Evolutionary conservation across 106 monocot genomes (phyloP).

Genomic region (Dactylorhiza incarnata): DNA sequence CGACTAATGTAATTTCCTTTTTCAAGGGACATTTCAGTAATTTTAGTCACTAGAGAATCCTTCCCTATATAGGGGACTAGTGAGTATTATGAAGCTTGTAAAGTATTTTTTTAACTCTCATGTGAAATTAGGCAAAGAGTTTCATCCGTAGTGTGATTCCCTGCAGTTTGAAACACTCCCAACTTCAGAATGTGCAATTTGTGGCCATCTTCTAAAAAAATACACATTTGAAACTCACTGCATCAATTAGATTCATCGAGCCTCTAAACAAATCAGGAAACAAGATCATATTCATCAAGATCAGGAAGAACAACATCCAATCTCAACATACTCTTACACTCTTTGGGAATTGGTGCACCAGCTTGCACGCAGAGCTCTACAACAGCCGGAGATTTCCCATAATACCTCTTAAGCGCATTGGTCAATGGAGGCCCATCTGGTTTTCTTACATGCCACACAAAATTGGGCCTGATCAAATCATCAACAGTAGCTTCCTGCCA

Average conservation of each 20-base stretch:
- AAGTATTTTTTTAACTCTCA: not conserved
- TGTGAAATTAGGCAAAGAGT: not conserved
- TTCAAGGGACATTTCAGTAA: no score
- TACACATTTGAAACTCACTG: not conserved
- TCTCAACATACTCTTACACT: slow-evolving; percentile 60
- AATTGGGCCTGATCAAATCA: slow-evolving; percentile 53
- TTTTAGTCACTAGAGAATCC: not conserved
- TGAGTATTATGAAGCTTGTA: not conserved
- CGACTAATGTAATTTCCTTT: no score
- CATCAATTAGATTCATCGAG: not conserved
- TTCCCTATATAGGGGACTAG: not conserved
- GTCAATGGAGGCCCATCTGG: slow-evolving; percentile 21
- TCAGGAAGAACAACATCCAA: slow-evolving; percentile 61
- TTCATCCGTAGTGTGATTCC: no score
- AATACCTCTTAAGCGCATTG: slow-evolving; percentile 74
- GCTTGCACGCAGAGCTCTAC: slow-evolving; percentile 74
- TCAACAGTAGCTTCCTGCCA: slow-evolving; percentile 76
- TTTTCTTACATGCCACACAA: slow-evolving; percentile 61
- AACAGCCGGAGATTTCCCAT: slow-evolving; percentile 68
- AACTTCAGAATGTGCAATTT: not conserved
- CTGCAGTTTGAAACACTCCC: no score
- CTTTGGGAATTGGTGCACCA: slow-evolving; percentile 39
- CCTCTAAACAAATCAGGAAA: slow-evolving; percentile 22
- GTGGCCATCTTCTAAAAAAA: not conserved
- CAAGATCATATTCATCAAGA: slow-evolving; percentile 63